Evolutionary conservation across 2,329 filamentous ascomycete species (phyloP), one percentile per base, ranked within the genome.

Genomic region (Decorospora gaudefroyi): DNA sequence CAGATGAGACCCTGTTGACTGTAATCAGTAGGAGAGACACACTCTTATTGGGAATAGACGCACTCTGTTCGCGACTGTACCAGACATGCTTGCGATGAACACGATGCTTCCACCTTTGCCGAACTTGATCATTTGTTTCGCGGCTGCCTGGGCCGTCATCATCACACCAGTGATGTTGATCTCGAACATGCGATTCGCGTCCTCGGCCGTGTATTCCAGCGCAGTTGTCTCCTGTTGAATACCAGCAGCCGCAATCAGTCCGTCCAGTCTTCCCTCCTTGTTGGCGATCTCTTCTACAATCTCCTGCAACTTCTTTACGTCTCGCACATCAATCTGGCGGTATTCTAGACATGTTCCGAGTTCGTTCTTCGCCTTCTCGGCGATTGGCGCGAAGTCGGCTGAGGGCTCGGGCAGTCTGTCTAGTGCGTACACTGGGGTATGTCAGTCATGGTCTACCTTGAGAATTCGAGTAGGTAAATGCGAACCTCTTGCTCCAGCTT

Each of bases 161-260:
- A 84, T 80, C 4, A 80, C 79, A 7, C 81, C 81, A 0, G 80
- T 83, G 35, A 83, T 74, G 56, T 83, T 83, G 52, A 83, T 72
- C 55, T 81, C 78, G 49, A 84, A 79, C 80, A 85, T 84, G 43
- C 72, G 76, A 56, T 83, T 83, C 41, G 79, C 76, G 55, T 84
- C 81, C 62, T 82, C 77, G 38, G 77, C 74, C 1, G 76, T 76
- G 67, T 95, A 95, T 34, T 95, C 89, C 41, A 96, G 76, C 1
- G 91, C 90, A 0, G 88, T 73, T 0, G 84, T 90, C 72, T 95
- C 89, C 70, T 95, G 87, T 72, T 95, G 88, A 59, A 90, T 87
- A 1, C 84, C 85, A 0, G 85, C 86, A 0, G 84, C 84, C 0
- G 85, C 84, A 33, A 96, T 82, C 42, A 95, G 73, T 0, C 90